phyloP scores from a whole-genome alignment of 306 rosid species.

The Inga laurina region DNA sequence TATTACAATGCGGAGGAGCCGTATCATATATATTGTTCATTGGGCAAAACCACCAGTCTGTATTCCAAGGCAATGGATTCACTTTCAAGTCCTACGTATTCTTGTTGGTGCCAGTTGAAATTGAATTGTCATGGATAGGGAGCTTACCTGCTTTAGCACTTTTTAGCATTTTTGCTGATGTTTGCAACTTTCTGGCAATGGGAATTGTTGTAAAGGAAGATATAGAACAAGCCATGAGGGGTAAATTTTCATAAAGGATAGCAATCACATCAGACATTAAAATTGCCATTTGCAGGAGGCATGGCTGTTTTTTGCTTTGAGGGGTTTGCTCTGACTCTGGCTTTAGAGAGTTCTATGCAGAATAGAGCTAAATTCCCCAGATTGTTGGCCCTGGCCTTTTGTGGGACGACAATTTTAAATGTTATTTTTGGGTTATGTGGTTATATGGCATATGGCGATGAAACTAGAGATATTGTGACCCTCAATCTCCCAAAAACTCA shows the following conservation, averaged over 20 bases:
- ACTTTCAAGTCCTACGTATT: slow-evolving; percentile 44
- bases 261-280: slow-evolving; percentile 65
- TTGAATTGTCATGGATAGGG: slow-evolving; percentile 74
- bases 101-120: slow-evolving; percentile 61
- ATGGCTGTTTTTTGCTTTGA: slow-evolving; percentile 82
- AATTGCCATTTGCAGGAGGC: slow-evolving; percentile 81
- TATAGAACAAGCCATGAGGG: slow-evolving; percentile 37
- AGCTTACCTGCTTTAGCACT: slow-evolving; percentile 74
- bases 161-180: slow-evolving; percentile 74
- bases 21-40: slow-evolving; percentile 76
- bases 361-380: slow-evolving; percentile 49
- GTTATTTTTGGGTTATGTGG: slow-evolving; percentile 70
- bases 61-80: slow-evolving; percentile 44
- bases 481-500: slow-evolving; percentile 76
- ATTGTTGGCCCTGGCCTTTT: slow-evolving; percentile 66
- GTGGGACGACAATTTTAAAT: slow-evolving; percentile 62
- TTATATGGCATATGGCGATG: slow-evolving; percentile 88
- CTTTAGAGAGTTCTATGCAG: slow-evolving; percentile 58
- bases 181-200: slow-evolving; percentile 76
- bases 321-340: slow-evolving; percentile 84
- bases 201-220: slow-evolving; percentile 78
- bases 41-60: slow-evolving; percentile 69
- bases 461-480: slow-evolving; percentile 72
- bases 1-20: slow-evolving; percentile 69
- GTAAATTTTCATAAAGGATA: slow-evolving; percentile 57